Evolutionary conservation across 306 rosid species (phyloP).

Genomic region (Vicia sativa): DNA sequence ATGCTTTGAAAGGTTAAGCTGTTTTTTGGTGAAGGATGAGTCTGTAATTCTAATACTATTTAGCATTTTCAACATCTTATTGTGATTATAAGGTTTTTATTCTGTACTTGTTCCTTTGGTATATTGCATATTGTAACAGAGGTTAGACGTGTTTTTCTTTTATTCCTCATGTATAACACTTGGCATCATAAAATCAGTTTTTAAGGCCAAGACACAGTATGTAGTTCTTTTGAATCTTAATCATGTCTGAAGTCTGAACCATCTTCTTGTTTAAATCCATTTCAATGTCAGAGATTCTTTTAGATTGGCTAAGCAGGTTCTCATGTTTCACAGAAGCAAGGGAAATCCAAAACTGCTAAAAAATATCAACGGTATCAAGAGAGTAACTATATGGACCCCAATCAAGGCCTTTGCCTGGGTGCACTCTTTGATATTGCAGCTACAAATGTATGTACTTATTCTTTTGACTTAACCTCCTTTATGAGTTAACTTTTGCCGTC

Average conservation of each 20-base stretch:
- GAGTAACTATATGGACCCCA: constrained; percentile 89
- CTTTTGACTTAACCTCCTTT: constrained; percentile 22
- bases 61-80: constrained; percentile 10
- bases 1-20: constrained; percentile 21
- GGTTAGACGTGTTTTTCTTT: constrained; percentile 7
- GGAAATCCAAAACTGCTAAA: constrained; percentile 56
- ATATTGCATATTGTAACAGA: constrained; percentile 6
- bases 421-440: constrained; percentile 97
- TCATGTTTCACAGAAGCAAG: constrained; percentile 67
- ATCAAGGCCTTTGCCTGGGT: constrained; percentile 86
- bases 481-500: constrained; percentile 10
- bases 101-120: constrained; percentile 3
- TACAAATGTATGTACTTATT: constrained; percentile 66
- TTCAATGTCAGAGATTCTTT: constrained; percentile 29
- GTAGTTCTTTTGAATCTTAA: constrained; percentile 16
- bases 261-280: constrained; percentile 30
- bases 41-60: constrained; percentile 12
- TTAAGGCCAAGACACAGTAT: constrained; percentile 22
- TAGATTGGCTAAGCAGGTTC: constrained; percentile 31
- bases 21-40: constrained; percentile 8
- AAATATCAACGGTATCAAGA: constrained; percentile 77
- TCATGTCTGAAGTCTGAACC: constrained; percentile 24
- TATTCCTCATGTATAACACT: constrained; percentile 13
- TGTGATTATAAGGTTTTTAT: constrained; percentile 18
- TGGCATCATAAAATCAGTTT: constrained; percentile 27